phyloP scores from a whole-genome alignment of 768 basidiomycete genomes.

The Mycena kentingensis region DNA sequence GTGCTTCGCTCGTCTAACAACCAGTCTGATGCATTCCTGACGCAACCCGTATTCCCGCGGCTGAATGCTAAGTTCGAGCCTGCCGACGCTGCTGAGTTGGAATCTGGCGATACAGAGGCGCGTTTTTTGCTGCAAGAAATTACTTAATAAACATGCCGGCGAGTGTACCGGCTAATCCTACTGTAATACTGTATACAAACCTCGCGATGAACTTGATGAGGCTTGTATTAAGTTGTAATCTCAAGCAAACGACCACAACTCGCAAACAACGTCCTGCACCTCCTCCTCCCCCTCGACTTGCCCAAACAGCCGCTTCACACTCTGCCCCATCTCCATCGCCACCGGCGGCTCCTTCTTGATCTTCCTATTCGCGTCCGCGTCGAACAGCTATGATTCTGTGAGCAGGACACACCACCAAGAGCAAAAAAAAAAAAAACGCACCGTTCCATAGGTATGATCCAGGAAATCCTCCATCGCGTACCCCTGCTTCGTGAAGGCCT shows the following conservation, averaged over 20 bases:
- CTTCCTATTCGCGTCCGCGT: conserved; percentile 76
- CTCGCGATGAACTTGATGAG: too few relatives aligned
- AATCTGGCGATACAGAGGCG: too few relatives aligned
- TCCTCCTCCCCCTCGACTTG: conserved; percentile 5
- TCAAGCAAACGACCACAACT: conserved; percentile 55
- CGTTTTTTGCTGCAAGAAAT: too few relatives aligned
- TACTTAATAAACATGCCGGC: too few relatives aligned
- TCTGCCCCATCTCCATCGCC: conserved; percentile 43
- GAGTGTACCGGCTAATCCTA: too few relatives aligned
- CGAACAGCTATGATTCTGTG: conserved; percentile 64
- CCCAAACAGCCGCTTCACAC: conserved; percentile 30
- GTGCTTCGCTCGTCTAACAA: too few relatives aligned
- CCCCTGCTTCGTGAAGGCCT: conserved; percentile 91
- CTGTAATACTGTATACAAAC: too few relatives aligned
- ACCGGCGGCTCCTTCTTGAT: conserved; percentile 79
- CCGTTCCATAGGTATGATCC: conserved; percentile 89
- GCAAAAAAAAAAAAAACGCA: conserved; percentile 36
- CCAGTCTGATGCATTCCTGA: too few relatives aligned
- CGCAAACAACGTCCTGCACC: conserved; percentile 41
- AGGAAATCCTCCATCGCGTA: conserved; percentile 95
- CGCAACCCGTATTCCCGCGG: too few relatives aligned
- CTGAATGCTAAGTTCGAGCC: too few relatives aligned
- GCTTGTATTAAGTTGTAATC: too few relatives aligned
- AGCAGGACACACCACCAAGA: conserved; percentile 4
- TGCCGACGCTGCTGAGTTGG: too few relatives aligned